Evolutionary conservation across 257 asterid species (phyloP), one percentile per base, ranked within the genome.

Genomic region (Fraxinus excelsior): DNA sequence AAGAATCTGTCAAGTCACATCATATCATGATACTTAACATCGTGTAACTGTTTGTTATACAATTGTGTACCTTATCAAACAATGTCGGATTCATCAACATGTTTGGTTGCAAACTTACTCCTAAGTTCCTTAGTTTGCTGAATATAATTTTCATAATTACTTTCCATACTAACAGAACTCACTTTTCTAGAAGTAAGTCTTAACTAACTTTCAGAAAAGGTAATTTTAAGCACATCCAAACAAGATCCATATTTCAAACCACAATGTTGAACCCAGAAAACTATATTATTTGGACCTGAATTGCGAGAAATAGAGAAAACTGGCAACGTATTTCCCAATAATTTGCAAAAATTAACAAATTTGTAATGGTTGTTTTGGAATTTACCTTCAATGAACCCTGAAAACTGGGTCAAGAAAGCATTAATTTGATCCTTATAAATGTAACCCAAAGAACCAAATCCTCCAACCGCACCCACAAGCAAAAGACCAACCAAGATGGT

Each of bases 381-480:
- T 51, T 23, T 65, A 87, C 88, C 84, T 68, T 84, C 97, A 78
- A 94, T 88, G 80, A 91, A 83, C 70, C 84, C 91, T 37, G 97
- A 87, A 74, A 94, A 88, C 77, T 94, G 97, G 78, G 86, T 84
- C 91, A 95, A 88, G 84, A 93, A 88, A 73, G 80, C 87, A 84
- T 90, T 95, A 81, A 95, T 86, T 90, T 93, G 99, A 56, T 95
- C 97, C 87, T 73, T 90, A 82, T 90, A 95, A 4, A 91, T 51
- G 81, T 91, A 95, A 19, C 99, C 98, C 79, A 85, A 88, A 40
- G 89, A 58, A 23, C 97, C 99, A 76, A 91, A 91, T 6, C 99
- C 98, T 68, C 99, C 99, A 85, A 93, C 90, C 73, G 88, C 87
- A 58, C 91, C 91, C 34, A 89, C 64, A 40, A 89, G 90, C 85